phyloP scores from a whole-genome alignment of 2,329 filamentous ascomycete species.

The Apiospora malaysiana region DNA sequence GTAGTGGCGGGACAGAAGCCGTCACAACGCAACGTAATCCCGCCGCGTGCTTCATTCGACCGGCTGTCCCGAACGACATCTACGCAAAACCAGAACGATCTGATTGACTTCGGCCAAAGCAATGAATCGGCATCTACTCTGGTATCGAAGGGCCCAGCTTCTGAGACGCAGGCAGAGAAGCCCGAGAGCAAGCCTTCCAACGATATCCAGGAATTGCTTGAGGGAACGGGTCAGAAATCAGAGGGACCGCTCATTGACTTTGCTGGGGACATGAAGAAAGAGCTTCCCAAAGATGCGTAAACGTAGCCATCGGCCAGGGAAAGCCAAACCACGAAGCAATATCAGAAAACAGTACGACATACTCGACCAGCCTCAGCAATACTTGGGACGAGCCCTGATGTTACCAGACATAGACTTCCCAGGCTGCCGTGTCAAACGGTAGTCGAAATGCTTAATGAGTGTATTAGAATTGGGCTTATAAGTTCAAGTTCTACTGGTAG shows the following conservation, averaged over 20 bases:
- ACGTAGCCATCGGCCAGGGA: constrained; percentile 33
- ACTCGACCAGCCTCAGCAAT: constrained; percentile 44
- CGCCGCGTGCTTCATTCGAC: constrained; percentile 47
- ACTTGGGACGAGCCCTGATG: background rate
- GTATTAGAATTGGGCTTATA: background rate
- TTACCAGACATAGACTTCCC: background rate
- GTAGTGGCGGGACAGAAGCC: constrained; percentile 78
- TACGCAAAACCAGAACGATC: constrained; percentile 53
- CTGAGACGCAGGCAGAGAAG: constrained; percentile 19
- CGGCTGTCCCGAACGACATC: constrained; percentile 7
- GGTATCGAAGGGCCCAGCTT: constrained; percentile 25
- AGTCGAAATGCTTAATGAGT: background rate
- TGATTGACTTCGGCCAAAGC: constrained; percentile 41
- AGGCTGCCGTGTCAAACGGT: background rate
- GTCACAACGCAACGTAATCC: constrained; percentile 60
- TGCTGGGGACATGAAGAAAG: constrained; percentile 57
- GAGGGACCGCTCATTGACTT: constrained; percentile 63
- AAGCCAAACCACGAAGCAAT: constrained; percentile 33
- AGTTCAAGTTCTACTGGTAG: constrained; percentile 9
- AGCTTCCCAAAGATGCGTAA: constrained; percentile 45
- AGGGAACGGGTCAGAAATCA: constrained; percentile 51
- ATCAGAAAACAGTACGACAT: constrained; percentile 45
- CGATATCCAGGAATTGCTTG: constrained; percentile 52
- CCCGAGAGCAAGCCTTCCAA: constrained; percentile 33
- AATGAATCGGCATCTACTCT: constrained; percentile 20